These are phyloP conservation scores for Colletotrichum lini DNA, from an alignment of 2,329 filamentous ascomycete species.

Conservation along the genomic window DNA sequence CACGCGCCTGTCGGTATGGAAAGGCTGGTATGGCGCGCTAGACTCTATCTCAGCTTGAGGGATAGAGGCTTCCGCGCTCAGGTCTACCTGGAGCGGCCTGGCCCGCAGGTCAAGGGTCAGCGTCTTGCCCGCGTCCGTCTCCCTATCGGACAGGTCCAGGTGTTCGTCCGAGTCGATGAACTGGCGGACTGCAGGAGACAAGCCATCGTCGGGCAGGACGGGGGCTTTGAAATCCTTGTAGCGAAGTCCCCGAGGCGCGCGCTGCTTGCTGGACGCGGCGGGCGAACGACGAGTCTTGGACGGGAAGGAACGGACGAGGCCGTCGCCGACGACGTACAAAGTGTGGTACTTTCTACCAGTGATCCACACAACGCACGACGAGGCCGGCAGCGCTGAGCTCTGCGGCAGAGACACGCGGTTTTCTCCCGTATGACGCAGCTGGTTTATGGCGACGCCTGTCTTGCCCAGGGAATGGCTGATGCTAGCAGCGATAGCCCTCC, in stretches of 20 bases:
- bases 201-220: constrained; percentile 70
- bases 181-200: constrained; percentile 70
- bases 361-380: constrained; percentile 76
- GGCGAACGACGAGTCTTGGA: constrained; percentile 69
- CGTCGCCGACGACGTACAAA: constrained; percentile 76
- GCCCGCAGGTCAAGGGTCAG: constrained; percentile 63
- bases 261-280: constrained; percentile 66
- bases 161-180: constrained; percentile 71
- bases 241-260: constrained; percentile 68
- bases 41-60: constrained; percentile 92
- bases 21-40: constrained; percentile 94
- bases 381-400: constrained; percentile 66
- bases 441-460: constrained; percentile 78
- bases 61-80: constrained; percentile 73
- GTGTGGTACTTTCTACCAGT: constrained; percentile 73
- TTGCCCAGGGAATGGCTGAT: constrained; percentile 82
- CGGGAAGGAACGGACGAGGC: constrained; percentile 76
- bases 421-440: constrained; percentile 81
- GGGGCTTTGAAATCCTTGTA: constrained; percentile 79
- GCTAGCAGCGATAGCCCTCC: constrained; percentile 79
- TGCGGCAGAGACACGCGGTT: constrained; percentile 80
- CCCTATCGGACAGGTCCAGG: constrained; percentile 66
- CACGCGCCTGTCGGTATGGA: constrained; percentile 91
- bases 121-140: constrained; percentile 68
- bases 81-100: constrained; percentile 55